Conservation (phyloP, 2,329 filamentous ascomycete genomes). For the Beauveria varroae region DNA sequence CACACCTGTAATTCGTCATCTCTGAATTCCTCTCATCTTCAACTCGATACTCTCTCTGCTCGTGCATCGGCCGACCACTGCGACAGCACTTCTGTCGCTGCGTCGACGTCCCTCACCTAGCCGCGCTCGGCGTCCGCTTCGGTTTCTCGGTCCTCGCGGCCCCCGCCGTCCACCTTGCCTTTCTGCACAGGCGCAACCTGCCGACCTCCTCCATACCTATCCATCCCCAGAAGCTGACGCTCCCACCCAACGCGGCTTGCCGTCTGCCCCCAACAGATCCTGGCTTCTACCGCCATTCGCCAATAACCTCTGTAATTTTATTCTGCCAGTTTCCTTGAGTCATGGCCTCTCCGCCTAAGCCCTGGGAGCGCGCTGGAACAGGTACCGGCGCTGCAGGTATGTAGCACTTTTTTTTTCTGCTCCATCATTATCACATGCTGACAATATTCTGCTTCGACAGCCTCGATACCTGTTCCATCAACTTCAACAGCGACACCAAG, state of each 20-base stretch:
- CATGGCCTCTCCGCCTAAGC: conserved; percentile 86
- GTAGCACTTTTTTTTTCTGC: conserved; percentile 25
- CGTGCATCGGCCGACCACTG: background rate
- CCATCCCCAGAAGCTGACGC: background rate
- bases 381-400: conserved; percentile 44
- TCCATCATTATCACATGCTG: conserved; percentile 18
- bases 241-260: background rate
- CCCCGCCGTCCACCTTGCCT: background rate
- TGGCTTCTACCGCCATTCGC: background rate
- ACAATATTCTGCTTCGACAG: conserved; percentile 24
- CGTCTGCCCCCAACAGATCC: background rate
- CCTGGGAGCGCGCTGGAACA: conserved; percentile 81
- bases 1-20: background rate
- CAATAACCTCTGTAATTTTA: background rate
- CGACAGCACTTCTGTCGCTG: background rate
- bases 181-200: conserved; percentile 1
- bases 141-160: conserved; percentile 5
- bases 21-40: background rate
- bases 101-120: background rate
- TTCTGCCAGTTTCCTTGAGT: background rate
- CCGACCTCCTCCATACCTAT: conserved; percentile 6
- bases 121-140: background rate
- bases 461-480: conserved; percentile 30
- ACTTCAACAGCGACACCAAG: conserved; percentile 32
- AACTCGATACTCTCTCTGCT: background rate